phyloP scores from a whole-genome alignment of 768 basidiomycete species.

The Boletus barrowsii region DNA sequence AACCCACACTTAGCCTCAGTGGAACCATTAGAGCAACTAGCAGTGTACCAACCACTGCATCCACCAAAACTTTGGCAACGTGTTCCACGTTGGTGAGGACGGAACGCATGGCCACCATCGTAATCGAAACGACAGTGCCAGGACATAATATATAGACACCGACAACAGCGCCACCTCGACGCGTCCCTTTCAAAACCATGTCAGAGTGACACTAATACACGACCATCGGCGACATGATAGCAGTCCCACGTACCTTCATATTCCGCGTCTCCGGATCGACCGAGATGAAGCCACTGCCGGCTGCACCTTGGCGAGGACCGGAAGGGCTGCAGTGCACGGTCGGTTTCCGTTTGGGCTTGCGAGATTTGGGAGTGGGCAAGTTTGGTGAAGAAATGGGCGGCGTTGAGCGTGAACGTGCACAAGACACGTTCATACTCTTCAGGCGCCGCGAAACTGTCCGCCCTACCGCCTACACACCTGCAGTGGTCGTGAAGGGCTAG shows the following conservation, averaged over 20 bases:
- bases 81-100: slow-evolving; percentile 21
- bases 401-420: slow-evolving; percentile 24
- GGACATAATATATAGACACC: slow-evolving; percentile 21
- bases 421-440: slow-evolving; percentile 27
- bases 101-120: slow-evolving; percentile 14
- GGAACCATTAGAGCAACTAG: no score
- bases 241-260: slow-evolving; percentile 21
- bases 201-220: no score
- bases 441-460: slow-evolving; percentile 18
- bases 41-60: slow-evolving; percentile 8
- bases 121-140: not conserved
- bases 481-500: not conserved
- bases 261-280: slow-evolving; percentile 19
- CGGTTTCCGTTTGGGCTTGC: not conserved
- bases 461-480: slow-evolving; percentile 27
- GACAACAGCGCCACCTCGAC: slow-evolving; percentile 19
- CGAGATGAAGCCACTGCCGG: slow-evolving; percentile 11
- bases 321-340: slow-evolving; percentile 6
- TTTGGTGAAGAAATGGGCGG: slow-evolving; percentile 19
- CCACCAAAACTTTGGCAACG: slow-evolving; percentile 23
- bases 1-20: no score
- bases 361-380: slow-evolving; percentile 9
- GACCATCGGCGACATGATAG: no score
- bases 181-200: slow-evolving; percentile 15
- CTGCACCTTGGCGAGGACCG: slow-evolving; percentile 20